Conservation (phyloP, 2,329 filamentous ascomycete genomes). For the Cercospora citrullina region DNA sequence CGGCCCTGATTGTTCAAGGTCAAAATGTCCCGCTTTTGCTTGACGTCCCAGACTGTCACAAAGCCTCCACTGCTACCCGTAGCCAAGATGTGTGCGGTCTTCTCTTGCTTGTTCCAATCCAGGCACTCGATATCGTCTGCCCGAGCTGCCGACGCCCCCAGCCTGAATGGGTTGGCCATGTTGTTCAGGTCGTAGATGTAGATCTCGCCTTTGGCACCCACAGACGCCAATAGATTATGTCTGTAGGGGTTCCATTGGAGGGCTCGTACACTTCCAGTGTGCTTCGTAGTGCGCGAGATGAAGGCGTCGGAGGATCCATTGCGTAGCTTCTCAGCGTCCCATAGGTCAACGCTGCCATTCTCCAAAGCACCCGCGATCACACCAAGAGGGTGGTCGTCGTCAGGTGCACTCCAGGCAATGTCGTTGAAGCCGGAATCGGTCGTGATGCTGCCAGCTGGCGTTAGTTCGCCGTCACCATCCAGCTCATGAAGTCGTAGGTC, state of each 20-base stretch:
- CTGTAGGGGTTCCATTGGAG: constrained; percentile 95
- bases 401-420: constrained; percentile 86
- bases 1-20: constrained; percentile 86
- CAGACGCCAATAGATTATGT: constrained; percentile 86
- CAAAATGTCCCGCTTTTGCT: constrained; percentile 95
- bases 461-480: constrained; percentile 76
- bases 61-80: constrained; percentile 92
- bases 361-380: constrained; percentile 95
- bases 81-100: constrained; percentile 92
- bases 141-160: constrained; percentile 83
- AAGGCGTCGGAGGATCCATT: constrained; percentile 63
- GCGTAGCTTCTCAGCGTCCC: constrained; percentile 76
- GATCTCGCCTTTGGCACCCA: constrained; percentile 91
- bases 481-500: constrained; percentile 80
- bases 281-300: constrained; percentile 83
- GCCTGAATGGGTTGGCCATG: constrained; percentile 78
- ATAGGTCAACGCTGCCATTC: constrained; percentile 88
- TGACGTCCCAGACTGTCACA: constrained; percentile 97
- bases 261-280: constrained; percentile 88
- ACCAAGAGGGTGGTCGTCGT: constrained; percentile 74
- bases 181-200: constrained; percentile 96
- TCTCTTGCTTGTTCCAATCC: constrained; percentile 85
- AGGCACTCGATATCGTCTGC: constrained; percentile 94
- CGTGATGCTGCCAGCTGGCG: constrained; percentile 78
- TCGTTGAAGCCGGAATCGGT: constrained; percentile 97